phyloP scores from a whole-genome alignment of 805 yeast genomes.

The Candida orba region DNA sequence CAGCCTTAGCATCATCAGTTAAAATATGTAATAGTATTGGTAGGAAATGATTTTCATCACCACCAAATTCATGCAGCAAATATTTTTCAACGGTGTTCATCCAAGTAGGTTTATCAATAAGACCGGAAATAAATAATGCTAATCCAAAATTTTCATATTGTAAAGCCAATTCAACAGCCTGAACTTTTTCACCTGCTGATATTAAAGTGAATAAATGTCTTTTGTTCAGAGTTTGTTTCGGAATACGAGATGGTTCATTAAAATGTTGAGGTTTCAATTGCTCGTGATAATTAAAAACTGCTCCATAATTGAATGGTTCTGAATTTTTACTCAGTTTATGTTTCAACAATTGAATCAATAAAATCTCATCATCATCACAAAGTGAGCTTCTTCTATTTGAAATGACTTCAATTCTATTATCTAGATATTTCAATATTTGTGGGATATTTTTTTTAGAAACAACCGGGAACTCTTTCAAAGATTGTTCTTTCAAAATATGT shows the following conservation, averaged over 20 bases:
- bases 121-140: conserved; percentile 62
- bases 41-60: conserved; percentile 34
- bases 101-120: conserved; percentile 58
- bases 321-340: conserved; percentile 15
- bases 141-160: conserved; percentile 67
- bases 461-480: conserved; percentile 30
- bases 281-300: conserved; percentile 15
- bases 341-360: conserved; percentile 38
- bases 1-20: conserved; percentile 51
- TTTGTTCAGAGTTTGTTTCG: conserved; percentile 23
- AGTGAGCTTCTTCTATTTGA: conserved; percentile 26
- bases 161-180: conserved; percentile 59
- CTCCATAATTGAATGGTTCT: conserved; percentile 18
- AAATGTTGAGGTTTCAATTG: background rate
- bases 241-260: conserved; percentile 3
- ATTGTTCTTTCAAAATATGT: conserved; percentile 26
- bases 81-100: conserved; percentile 50
- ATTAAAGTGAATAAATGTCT: conserved; percentile 47
- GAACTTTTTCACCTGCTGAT: conserved; percentile 57
- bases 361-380: conserved; percentile 60
- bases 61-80: conserved; percentile 39
- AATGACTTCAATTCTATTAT: conserved; percentile 12
- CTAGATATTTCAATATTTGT: conserved; percentile 21
- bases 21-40: conserved; percentile 57
- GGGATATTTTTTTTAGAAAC: conserved; percentile 23